Evolutionary conservation across 1,284 basidiomycete genomes (phyloP), one percentile per base, ranked within the genome.

Genomic region (Moniliella sp.): DNA sequence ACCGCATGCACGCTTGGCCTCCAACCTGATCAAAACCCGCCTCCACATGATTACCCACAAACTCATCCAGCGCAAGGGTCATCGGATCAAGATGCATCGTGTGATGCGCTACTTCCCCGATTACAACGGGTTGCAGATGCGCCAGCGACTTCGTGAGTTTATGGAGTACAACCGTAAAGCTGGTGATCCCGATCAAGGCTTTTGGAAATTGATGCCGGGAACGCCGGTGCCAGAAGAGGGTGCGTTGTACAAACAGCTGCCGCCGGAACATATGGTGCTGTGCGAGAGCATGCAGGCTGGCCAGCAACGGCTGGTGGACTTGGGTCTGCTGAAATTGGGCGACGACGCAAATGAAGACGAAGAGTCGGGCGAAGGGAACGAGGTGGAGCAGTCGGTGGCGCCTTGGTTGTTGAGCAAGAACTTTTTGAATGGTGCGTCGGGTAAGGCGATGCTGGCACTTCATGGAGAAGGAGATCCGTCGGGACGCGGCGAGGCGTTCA

Each of bases 391-490:
- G 57, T 81, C 88, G 51, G 69, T 97, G 15, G 88, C 91, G 1
- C 88, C 91, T 4, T 99, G 91, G 88, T 86, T 86, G 45, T 93
- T 83, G 11, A 93, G 88, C 16, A 86, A 93, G 65, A 94, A 93
- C 57, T 97, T 97, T 62, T 65, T 93, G 40, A 78, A 82, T 46
- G 88, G 84, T 2, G 88, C 86, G 4, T 83, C 91, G 54, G 80
- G 80, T 40, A 94, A 94, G 61, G 86, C 86, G 2, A 93, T 94
- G 86, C 69, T 97, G 34, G 73, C 82, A 48, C 66, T 97, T 16
- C 84, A 94, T 57, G 88, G 88, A 5, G 84, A 93, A 45, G 88
- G 91, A 2, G 91, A 99, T 62, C 88, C 88, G 8, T 76, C 74
- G 0, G 86, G 86, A 1, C 70, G 88, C 28, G 88, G 88, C 16